Evolutionary conservation across 768 basidiomycete species (phyloP).

Genomic region (Leccinum sublutescens): DNA sequence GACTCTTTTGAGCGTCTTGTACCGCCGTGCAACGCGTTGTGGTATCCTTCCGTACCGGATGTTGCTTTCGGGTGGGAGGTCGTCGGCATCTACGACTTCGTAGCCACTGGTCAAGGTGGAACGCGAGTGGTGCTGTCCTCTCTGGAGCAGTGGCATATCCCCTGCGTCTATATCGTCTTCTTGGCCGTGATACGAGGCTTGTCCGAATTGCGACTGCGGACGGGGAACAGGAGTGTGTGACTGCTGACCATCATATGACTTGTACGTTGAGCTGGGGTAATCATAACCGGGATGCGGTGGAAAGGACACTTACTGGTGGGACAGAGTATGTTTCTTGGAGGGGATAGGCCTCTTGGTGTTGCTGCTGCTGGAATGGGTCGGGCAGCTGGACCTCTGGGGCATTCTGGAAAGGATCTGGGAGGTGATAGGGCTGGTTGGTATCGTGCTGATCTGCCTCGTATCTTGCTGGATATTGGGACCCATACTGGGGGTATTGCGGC

Average conservation of each 20-base stretch:
- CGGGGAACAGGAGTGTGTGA: conserved; percentile 24
- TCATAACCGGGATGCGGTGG: conserved; percentile 18
- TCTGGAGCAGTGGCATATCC: conserved; percentile 63
- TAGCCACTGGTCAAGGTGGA: conserved; percentile 48
- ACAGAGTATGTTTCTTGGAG: conserved; percentile 25
- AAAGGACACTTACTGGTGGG: conserved; percentile 14
- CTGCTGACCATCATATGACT: conserved; percentile 20
- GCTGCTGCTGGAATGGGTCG: conserved; percentile 27
- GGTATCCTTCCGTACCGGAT: conserved; percentile 91
- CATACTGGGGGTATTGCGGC: conserved; percentile 30
- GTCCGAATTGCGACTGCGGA: conserved; percentile 24
- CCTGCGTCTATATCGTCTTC: conserved; percentile 52
- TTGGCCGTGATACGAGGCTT: conserved; percentile 38
- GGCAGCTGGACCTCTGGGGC: conserved; percentile 16
- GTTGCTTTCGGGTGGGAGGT: conserved; percentile 46
- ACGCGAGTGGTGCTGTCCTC: conserved; percentile 36
- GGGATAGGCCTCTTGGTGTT: conserved; percentile 16
- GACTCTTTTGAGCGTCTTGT: conserved; percentile 93
- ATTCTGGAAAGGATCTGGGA: conserved; percentile 40
- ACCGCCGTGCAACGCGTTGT: conserved; percentile 81
- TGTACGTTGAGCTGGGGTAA: conserved; percentile 20
- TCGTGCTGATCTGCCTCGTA: conserved; percentile 37
- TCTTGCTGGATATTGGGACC: conserved; percentile 29
- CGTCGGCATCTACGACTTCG: conserved; percentile 27
- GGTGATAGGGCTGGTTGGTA: conserved; percentile 33